Evolutionary conservation across 2,329 filamentous ascomycete genomes (phyloP).

Genomic region (Penicillium sp.): DNA sequence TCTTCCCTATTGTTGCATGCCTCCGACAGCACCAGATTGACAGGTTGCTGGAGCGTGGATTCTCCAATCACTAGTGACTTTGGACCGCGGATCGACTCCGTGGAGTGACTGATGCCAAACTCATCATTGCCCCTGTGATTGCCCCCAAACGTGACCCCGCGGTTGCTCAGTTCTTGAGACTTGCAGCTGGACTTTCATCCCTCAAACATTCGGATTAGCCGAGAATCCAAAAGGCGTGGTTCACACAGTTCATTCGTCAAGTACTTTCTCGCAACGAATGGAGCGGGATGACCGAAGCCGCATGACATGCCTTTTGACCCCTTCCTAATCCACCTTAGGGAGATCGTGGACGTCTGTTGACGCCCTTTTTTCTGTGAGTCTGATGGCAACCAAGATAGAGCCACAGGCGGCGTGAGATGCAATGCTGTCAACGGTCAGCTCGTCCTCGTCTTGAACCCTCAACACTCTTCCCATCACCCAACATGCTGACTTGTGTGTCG

Average conservation of each 20-base stretch:
- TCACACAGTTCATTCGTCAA: constrained; percentile 1
- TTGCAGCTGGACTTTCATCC: constrained; percentile 11
- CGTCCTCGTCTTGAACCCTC: background rate
- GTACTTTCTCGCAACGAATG: constrained; percentile 6
- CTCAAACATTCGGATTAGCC: background rate
- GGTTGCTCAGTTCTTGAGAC: constrained; percentile 4
- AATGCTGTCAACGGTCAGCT: constrained; percentile 3
- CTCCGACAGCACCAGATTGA: constrained; percentile 6
- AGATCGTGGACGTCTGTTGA: background rate
- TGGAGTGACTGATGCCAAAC: constrained; percentile 15
- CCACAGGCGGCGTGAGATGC: background rate
- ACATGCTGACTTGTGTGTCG: too few relatives aligned
- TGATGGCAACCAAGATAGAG: background rate
- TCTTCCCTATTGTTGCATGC: constrained; percentile 1
- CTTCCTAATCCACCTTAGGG: background rate
- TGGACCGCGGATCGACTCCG: constrained; percentile 14
- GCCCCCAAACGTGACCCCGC: constrained; percentile 3
- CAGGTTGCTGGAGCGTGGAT: constrained; percentile 1
- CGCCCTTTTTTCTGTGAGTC: too few relatives aligned
- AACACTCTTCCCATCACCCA: too few relatives aligned
- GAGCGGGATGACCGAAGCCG: background rate
- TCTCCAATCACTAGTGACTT: constrained; percentile 11
- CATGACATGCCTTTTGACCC: constrained; percentile 8
- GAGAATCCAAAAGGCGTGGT: background rate
- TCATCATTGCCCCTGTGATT: constrained; percentile 7